These are phyloP conservation scores for Trifolium fragiferum DNA, from an alignment of 306 rosid genomes.

Conservation along the genomic window DNA sequence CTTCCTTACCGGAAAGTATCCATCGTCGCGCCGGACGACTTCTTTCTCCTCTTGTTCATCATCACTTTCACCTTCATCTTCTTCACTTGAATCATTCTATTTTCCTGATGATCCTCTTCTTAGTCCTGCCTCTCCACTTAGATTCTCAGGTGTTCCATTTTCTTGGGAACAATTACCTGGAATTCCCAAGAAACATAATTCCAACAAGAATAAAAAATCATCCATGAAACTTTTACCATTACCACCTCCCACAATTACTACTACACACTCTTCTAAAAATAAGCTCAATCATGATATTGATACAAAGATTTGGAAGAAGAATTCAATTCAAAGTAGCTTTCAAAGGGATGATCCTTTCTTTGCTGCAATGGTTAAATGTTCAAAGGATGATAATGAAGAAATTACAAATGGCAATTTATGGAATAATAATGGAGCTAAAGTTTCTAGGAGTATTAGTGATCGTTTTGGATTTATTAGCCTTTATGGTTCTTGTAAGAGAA, in stretches of 20 bases:
- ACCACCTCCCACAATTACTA: slow-evolving; percentile 58
- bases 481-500: slow-evolving; percentile 73
- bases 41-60: slow-evolving; percentile 65
- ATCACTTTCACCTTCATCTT: slow-evolving; percentile 46
- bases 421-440: slow-evolving; percentile 60
- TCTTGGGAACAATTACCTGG: slow-evolving; percentile 98
- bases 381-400: slow-evolving; percentile 55
- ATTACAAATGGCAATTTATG: slow-evolving; percentile 39
- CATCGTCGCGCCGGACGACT: slow-evolving; percentile 52
- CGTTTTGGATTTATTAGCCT: slow-evolving; percentile 70
- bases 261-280: slow-evolving; percentile 46
- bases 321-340: slow-evolving; percentile 14
- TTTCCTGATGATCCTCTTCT: slow-evolving; percentile 55
- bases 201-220: slow-evolving; percentile 49
- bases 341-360: slow-evolving; percentile 89
- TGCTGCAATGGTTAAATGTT: slow-evolving; percentile 84
- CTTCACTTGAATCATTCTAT: slow-evolving; percentile 54
- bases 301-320: slow-evolving; percentile 42
- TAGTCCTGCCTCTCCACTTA: slow-evolving; percentile 56
- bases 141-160: slow-evolving; percentile 84
- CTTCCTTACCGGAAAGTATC: slow-evolving; percentile 40
- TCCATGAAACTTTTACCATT: slow-evolving; percentile 62
- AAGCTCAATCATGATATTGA: slow-evolving; percentile 44
- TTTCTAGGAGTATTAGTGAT: slow-evolving; percentile 74
- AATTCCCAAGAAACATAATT: slow-evolving; percentile 76